Conservation (phyloP, 495 filamentous ascomycete species). For the Tuber magnatum region DNA sequence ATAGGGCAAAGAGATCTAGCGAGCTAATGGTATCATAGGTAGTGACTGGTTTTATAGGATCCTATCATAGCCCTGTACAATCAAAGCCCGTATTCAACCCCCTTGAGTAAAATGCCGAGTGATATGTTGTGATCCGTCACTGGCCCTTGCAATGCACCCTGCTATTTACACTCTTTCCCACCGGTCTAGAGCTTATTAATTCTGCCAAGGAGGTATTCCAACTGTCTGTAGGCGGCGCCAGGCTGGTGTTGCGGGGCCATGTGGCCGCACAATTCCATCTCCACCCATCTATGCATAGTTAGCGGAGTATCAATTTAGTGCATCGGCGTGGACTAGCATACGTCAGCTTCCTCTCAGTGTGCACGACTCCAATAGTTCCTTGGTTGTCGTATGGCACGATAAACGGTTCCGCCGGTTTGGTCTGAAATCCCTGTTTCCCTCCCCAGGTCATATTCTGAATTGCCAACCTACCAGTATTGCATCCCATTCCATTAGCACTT, state of each 20-base stretch:
- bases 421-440: constrained; percentile 61
- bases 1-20: neutral
- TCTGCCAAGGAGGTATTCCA: constrained; percentile 61
- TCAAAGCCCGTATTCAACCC: neutral
- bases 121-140: neutral
- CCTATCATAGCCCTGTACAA: neutral
- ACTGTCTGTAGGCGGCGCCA: constrained; percentile 56
- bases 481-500: neutral
- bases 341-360: constrained; percentile 64
- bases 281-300: constrained; percentile 31
- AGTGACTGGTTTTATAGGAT: neutral
- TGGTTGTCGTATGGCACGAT: constrained; percentile 58
- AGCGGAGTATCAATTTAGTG: neutral
- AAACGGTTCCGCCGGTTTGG: constrained; percentile 52
- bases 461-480: constrained; percentile 42
- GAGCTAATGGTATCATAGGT: neutral
- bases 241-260: constrained; percentile 62
- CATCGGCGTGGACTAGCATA: constrained; percentile 40
- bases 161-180: neutral
- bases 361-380: constrained; percentile 49
- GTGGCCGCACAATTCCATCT: constrained; percentile 55
- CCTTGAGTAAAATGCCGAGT: neutral
- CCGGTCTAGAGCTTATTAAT: constrained; percentile 40
- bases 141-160: no score
- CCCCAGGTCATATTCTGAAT: constrained; percentile 86